Evolutionary conservation across 176 grass and related monocot genomes (phyloP), one percentile per base, ranked within the genome.

Genomic region (Cymbopogon citratus): DNA sequence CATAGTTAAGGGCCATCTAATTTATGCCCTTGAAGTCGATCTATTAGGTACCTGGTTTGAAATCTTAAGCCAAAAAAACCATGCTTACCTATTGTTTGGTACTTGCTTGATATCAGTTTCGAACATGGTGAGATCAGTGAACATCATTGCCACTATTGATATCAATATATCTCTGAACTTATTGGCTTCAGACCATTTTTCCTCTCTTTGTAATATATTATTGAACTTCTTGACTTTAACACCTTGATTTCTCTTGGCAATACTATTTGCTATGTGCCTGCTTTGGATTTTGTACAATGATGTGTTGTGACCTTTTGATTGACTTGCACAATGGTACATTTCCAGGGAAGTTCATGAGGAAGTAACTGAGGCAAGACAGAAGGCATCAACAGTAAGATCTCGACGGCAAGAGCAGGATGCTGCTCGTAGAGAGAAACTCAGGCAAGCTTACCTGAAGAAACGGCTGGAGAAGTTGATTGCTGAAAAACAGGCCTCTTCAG

Each of bases 301-400:
- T 77, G 9, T 78, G 49, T 73, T 43, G 24, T 68, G 40, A 18
- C 49, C 72, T n/a, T 79, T 85, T 46, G 52, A 83, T 64, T 88
- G 57, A 88, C 38, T 80, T 39, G 15, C 5, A 59, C 18, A 35
- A 35, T 76, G 26, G 6, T 41, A 72, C 68, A 61, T 83, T 70
- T 71, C 46, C 76, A 98, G 96, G 89, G 96, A 98, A 85, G 88
- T 98, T 83, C 96, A 98, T 54, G 91, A 91, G 79, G 96, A 98
- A 84, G 96, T 86, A 44, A 95, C 77, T 63, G 86, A 93, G 77
- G 96, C 86, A 77, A 98, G 92, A 63, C 87, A 95, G 29, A 95
- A 91, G 69, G 73, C 92, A 40, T 89, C 92, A 44, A 90, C 87
- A 3, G 52, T 91, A 45, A 95, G 91, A 89, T 77, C 85, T 52